Evolutionary conservation across 768 basidiomycete genomes (phyloP).

Genomic region (Tricholoma flavovirens): DNA sequence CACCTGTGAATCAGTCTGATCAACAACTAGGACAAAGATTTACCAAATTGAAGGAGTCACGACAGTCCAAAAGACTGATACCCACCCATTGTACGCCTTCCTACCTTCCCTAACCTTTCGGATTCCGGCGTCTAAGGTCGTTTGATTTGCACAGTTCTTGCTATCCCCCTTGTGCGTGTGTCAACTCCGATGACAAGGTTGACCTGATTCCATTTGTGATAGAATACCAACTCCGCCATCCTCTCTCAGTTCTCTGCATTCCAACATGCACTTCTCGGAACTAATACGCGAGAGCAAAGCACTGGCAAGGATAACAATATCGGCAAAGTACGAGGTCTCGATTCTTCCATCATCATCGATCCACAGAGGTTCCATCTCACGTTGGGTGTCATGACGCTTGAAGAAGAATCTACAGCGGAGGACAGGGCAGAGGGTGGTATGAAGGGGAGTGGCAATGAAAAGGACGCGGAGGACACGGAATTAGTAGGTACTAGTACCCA

Average conservation of each 20-base stretch:
- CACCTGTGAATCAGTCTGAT: background rate
- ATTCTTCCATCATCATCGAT: slow-evolving; percentile 52
- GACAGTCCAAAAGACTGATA: background rate
- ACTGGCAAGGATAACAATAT: background rate
- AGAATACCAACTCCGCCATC: slow-evolving; percentile 38
- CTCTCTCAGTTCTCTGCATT: slow-evolving; percentile 33
- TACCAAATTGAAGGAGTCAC: background rate
- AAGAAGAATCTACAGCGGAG: slow-evolving; percentile 10
- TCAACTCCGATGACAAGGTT: background rate
- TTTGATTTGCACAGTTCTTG: slow-evolving; percentile 20
- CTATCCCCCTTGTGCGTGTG: slow-evolving; percentile 25
- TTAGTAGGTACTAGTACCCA: no score
- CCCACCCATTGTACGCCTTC: background rate
- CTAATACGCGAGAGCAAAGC: background rate
- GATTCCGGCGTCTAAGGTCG: background rate
- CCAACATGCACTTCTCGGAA: slow-evolving; percentile 36
- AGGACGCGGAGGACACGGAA: background rate
- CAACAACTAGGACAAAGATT: background rate
- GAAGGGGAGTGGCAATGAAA: background rate
- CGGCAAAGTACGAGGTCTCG: slow-evolving; percentile 44
- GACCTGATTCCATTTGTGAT: slow-evolving; percentile 4
- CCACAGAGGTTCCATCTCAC: slow-evolving; percentile 65
- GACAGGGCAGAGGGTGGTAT: background rate
- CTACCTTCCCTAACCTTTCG: no score
- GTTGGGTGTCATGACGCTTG: slow-evolving; percentile 66